Base-by-base conservation (phyloP, 75 land plant genomes). In the Gnetum montanum region DNA sequence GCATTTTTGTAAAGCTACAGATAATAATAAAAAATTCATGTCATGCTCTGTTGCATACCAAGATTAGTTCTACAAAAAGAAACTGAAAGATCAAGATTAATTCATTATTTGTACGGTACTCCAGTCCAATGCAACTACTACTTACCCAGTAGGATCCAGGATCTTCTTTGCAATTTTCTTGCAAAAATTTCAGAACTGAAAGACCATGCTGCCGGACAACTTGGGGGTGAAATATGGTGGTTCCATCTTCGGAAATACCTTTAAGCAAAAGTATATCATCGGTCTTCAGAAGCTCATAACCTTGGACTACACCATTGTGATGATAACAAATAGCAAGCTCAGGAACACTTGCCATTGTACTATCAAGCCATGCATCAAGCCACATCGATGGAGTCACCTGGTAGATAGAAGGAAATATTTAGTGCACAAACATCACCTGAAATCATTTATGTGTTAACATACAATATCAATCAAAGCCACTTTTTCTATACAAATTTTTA, bases 291-390 rank as follows among this genome's bases (percentile, higher is more conserved):
- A 95, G 83, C 64, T 95, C 99, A 68, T 95, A 95, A 44, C 99
- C 99, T 61, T 95, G 92, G 43, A 95, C 97, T n/a, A 95, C 97
- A 50, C 97, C 97, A 73, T 90, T 81, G 43, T 70, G 70, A 75
- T 95, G 99, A 61, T 95, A 95, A 59, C 99, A 95, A 24, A 95
- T 92, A 20, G 99, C 99, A 51, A 95, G 74, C 55, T 95, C 99
- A 34, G 99, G 99, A 11, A 90, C 85, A 76, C 96, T 90, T 26
- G 99, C 99, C 99, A 95, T 95, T 20, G 86, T 79, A 77, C 90
- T 95, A 57, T 95, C 99, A 49, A 95, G 88, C 99, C 99, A 95
- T 10, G 92, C 92, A 65, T 95, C 99, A 31, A 95, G 90, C 99
- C 99, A 95, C 61, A 83, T 83, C 34, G 86, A 55, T 47, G 92